Evolutionary conservation across 2,329 filamentous ascomycete species (phyloP), one percentile per base, ranked within the genome.

Genomic region (Neonectria ditissima): DNA sequence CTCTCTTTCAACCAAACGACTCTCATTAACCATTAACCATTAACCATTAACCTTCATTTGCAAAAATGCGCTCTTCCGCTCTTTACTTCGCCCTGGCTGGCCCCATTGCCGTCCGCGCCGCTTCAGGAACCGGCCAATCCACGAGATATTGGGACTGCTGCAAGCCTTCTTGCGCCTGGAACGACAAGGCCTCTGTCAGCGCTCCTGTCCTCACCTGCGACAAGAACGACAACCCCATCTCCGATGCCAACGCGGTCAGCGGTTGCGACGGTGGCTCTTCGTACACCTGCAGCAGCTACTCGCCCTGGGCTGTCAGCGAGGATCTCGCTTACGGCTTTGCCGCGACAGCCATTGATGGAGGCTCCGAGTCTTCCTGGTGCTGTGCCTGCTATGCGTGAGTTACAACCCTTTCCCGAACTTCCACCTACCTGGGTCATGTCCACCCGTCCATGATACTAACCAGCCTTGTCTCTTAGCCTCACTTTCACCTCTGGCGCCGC

Each of bases 101-200:
- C 60, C 67, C 71, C 47, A 63, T 73, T 55, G 65, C 64, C 47
- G 66, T 73, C 56, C 65, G 59, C 51, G 73, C 72, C 59, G 67
- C 73, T 64, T 75, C 73, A 57, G 73, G 73, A 59, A 69, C 62
- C 30, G 75, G 74, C 18, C 65, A 66, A 22, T 74, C 72, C 26
- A 73, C 67, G 32, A 73, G 84, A 63, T 86, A 85, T 75, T 86
- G 86, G 85, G 89, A 92, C 75, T 92, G 90, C 81, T 92, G 89
- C 80, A 92, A 92, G 81, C 86, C 89, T 24, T 89, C 87, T 20
- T 92, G 89, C 75, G 82, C 82, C 4, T 87, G 89, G 89, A 74
- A 81, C 13, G 82, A 77, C 57, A 91, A 91, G 75, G 86, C 84
- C 14, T 65, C 80, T 43, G 82, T 88, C 75, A 79, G 77, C 62